Percentiles rank a stretch among this genome's conserved stretches.
These are phyloP conservation scores for Agrocybe praecox DNA, from an alignment of 768 basidiomycete species.

Conservation along the genomic window DNA sequence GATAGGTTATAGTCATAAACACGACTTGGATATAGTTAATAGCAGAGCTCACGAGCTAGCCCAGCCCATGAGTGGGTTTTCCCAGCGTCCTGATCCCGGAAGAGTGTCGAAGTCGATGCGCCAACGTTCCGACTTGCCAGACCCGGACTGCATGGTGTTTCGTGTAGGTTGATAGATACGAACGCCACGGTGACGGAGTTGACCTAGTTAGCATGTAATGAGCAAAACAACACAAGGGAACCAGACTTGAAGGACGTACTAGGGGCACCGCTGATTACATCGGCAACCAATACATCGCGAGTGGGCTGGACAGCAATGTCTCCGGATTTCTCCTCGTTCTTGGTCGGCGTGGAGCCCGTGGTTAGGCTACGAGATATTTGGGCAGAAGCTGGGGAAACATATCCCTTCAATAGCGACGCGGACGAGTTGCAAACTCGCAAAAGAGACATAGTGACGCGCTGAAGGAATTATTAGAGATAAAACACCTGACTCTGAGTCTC, in stretches of 20 bases:
- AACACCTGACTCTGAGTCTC: too few relatives aligned
- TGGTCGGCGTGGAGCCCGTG: conserved; percentile 28
- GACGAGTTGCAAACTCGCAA: conserved; percentile 46
- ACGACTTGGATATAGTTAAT: neutral
- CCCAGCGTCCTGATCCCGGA: conserved; percentile 92
- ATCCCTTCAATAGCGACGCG: conserved; percentile 24
- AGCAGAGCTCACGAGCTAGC: conserved; percentile 80
- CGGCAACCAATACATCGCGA: conserved; percentile 74
- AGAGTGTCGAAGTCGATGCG: conserved; percentile 92
- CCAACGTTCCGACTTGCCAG: conserved; percentile 86
- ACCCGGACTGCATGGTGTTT: conserved; percentile 94
- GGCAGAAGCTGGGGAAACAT: conserved; percentile 17
- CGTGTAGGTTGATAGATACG: conserved; percentile 93
- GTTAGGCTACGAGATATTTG: conserved; percentile 29
- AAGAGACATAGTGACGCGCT: conserved; percentile 49
- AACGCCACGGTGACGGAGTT: conserved; percentile 85
- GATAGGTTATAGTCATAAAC: neutral
- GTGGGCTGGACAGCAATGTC: conserved; percentile 47
- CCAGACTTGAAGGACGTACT: conserved; percentile 42
- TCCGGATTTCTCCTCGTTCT: conserved; percentile 35
- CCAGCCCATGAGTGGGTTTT: conserved; percentile 98
- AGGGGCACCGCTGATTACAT: conserved; percentile 86
- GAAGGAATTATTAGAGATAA: neutral
- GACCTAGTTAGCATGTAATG: conserved; percentile 45
- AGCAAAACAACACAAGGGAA: conserved; percentile 1